Evolutionary conservation across 1,284 basidiomycete genomes (phyloP), one percentile per base, ranked within the genome.

Genomic region (Tausonia pullulans): DNA sequence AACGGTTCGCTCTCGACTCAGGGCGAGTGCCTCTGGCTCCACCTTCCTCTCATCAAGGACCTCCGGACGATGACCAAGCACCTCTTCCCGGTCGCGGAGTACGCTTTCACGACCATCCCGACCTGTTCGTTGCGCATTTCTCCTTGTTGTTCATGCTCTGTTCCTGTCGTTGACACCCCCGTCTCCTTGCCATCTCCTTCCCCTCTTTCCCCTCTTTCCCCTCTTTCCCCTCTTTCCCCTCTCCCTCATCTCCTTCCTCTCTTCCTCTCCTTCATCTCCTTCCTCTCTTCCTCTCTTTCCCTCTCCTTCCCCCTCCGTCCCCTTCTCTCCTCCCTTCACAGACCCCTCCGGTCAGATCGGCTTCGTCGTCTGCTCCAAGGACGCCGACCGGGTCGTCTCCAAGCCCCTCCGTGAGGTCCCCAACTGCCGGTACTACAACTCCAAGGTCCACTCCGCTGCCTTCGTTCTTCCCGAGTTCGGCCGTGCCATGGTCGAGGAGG

Each of bases 1-100:
- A 93, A 91, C 59, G 95, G 95, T 44, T 86, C 92, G 76, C 95
- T 98, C 75, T 91, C 91, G 53, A 97, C 94, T 13, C 96, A 98
- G 79, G 94, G 86, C 50, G 96, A 99, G 78, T 95, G 87, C 74
- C 82, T 94, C 61, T 99, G 96, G 95, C 79, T 98, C 56, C 96
- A 98, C 78, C 82, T 98, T 48, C 82, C 84, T 39, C 83, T 98
- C 71, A 98, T 99, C 78, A 80, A 83, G 64, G 82, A 87, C 69
- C 83, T 98, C 65, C 82, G 84, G 69, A 78, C 81, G 69, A 88
- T 85, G 73, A 89, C 88, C 60, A 81, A 83, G 69, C 79, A 81
- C 66, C 80, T 98, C 69, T 99, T 97, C 82, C 82, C 87, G 60
- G 84, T 86, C 45, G 83, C 86, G 58, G 88, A 94, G 74, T 99